phyloP scores from a whole-genome alignment of 495 filamentous ascomycete genomes.

The Tuber melanosporum region DNA sequence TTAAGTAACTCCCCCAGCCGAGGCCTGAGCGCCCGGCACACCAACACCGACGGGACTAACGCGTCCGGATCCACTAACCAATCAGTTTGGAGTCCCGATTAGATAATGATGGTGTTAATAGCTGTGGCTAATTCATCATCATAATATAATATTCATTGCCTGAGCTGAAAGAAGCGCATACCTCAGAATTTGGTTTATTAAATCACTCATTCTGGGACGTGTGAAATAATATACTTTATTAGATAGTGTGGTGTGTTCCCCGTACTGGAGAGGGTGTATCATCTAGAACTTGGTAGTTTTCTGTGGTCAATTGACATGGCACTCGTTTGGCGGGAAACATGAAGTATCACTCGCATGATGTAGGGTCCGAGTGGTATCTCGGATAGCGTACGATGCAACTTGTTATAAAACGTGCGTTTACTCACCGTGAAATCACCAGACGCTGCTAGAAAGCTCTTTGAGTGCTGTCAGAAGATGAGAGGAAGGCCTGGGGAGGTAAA shows the following conservation, averaged over 20 bases:
- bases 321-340: not conserved
- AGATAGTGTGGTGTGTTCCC: not conserved
- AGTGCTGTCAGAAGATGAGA: not conserved
- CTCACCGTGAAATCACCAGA: not conserved
- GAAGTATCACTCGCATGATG: not conserved
- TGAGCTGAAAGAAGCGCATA: not conserved
- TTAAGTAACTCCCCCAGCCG: not conserved
- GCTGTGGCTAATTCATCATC: not conserved
- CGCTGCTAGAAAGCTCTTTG: not conserved
- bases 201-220: not conserved
- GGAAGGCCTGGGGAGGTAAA: not conserved
- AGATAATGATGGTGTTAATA: not conserved
- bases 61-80: not conserved
- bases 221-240: not conserved
- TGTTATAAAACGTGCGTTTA: not conserved
- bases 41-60: not conserved
- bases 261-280: not conserved
- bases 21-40: not conserved
- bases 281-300: not conserved
- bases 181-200: not conserved
- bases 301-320: not conserved
- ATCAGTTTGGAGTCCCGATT: not conserved
- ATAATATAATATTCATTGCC: not conserved
- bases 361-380: not conserved
- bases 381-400: not conserved